Percentiles rank a stretch among this genome's conserved stretches.
phyloP scores from a whole-genome alignment of 768 basidiomycete species.

The Suillus weaverae region DNA sequence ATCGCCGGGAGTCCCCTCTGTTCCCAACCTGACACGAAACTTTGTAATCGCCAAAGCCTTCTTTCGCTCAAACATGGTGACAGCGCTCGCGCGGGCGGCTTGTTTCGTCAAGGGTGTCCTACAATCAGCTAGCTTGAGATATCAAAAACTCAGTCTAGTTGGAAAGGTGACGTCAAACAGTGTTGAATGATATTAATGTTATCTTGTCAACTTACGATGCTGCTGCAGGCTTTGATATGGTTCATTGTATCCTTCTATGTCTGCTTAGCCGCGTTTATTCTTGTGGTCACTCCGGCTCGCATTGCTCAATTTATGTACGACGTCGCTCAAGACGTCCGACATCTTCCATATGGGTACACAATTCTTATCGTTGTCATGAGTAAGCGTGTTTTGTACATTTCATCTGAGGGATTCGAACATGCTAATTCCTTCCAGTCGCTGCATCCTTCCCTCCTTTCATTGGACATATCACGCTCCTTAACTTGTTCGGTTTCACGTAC shows the following conservation, averaged over 20 bases:
- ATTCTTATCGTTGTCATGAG: constrained; percentile 52
- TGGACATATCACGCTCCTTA: constrained; percentile 37
- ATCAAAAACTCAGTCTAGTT: constrained; percentile 48
- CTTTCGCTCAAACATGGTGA: not conserved
- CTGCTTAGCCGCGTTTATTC: constrained; percentile 40
- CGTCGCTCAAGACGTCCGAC: constrained; percentile 58
- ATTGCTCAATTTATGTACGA: constrained; percentile 75
- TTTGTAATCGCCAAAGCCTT: constrained; percentile 24
- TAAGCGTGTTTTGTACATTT: constrained; percentile 59
- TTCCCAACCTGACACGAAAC: not conserved
- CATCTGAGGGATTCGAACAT: constrained; percentile 42
- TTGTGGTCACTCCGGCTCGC: constrained; percentile 59
- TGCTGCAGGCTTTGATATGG: constrained; percentile 56
- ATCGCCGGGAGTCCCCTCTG: not conserved
- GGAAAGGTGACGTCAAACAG: constrained; percentile 48
- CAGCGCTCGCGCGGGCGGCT: not conserved
- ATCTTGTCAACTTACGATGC: not conserved
- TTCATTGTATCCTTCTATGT: constrained; percentile 58
- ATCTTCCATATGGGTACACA: constrained; percentile 61
- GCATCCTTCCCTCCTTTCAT: constrained; percentile 35
- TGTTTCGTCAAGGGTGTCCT: constrained; percentile 27
- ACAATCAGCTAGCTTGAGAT: constrained; percentile 37
- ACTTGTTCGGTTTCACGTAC: constrained; percentile 81
- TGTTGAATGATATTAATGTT: not conserved
- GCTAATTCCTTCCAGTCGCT: constrained; percentile 22